phyloP scores from a whole-genome alignment of 257 asterid species.

The Eustoma russellianum region DNA sequence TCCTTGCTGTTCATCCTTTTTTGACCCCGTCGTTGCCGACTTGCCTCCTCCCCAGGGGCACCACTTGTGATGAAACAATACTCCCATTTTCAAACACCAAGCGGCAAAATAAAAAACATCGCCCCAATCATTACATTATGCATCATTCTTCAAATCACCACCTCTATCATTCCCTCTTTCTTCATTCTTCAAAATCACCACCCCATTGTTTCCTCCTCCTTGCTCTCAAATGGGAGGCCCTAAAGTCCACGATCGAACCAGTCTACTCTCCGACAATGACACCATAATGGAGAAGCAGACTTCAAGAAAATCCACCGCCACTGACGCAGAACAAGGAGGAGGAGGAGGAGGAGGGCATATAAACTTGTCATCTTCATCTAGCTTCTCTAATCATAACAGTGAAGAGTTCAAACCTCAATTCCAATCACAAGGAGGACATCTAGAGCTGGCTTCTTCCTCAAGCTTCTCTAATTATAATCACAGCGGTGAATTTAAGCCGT shows the following conservation, averaged over 20 bases:
- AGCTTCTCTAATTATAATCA: background rate
- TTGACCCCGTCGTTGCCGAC: too few relatives aligned
- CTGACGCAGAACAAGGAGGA: slow-evolving; percentile 4
- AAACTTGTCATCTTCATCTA: too few relatives aligned
- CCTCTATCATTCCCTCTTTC: background rate
- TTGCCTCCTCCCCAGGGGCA: too few relatives aligned
- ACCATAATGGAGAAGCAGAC: slow-evolving; percentile 10
- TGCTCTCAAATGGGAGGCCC: background rate
- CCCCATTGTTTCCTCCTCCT: background rate
- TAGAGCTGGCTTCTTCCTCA: slow-evolving; percentile 1
- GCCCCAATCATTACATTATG: background rate
- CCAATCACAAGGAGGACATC: background rate
- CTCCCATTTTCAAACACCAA: too few relatives aligned
- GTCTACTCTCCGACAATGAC: background rate
- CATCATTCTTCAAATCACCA: slow-evolving; percentile 1
- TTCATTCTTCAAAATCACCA: background rate
- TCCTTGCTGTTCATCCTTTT: too few relatives aligned
- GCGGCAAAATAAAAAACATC: background rate
- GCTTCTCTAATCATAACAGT: background rate
- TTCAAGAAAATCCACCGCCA: background rate
- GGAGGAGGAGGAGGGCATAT: too few relatives aligned
- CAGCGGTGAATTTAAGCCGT: slow-evolving; percentile 3
- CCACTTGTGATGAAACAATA: too few relatives aligned
- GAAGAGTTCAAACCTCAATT: slow-evolving; percentile 3
- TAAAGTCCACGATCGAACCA: background rate